Evolutionary conservation across 306 rosid species (phyloP).

Genomic region (Fragaria iinumae): DNA sequence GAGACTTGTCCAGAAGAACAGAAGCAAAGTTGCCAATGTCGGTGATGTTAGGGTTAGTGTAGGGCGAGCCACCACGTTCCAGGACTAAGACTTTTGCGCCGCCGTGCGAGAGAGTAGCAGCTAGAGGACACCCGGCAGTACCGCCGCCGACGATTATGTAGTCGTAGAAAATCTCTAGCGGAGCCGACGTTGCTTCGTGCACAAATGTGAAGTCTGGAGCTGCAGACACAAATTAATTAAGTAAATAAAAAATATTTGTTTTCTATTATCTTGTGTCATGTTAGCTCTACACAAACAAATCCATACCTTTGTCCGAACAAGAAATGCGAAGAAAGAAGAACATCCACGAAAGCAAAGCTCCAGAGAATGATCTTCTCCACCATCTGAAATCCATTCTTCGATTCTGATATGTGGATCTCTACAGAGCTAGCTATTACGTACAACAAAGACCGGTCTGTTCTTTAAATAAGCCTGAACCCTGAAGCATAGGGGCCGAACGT

Average conservation of each 20-base stretch:
- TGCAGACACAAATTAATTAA: conserved; percentile 25
- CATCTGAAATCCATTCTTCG: conserved; percentile 28
- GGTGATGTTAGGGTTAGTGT: conserved; percentile 42
- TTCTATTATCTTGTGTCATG: background rate
- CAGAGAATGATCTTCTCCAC: conserved; percentile 17
- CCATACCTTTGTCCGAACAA: conserved; percentile 27
- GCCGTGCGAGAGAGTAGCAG: conserved; percentile 68
- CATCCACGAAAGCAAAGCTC: conserved; percentile 33
- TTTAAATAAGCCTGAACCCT: conserved; percentile 14
- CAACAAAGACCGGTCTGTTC: background rate
- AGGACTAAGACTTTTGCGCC: conserved; percentile 53
- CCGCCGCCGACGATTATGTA: conserved; percentile 84
- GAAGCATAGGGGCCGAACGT: conserved; percentile 1
- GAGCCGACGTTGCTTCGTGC: conserved; percentile 56
- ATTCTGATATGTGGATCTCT: background rate
- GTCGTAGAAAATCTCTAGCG: conserved; percentile 39
- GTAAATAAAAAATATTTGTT: background rate
- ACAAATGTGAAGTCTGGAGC: conserved; percentile 42
- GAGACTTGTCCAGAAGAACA: conserved; percentile 41
- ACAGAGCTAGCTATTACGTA: background rate
- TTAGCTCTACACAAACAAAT: background rate
- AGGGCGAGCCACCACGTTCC: conserved; percentile 80
- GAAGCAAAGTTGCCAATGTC: conserved; percentile 36
- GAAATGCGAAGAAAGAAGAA: conserved; percentile 35
- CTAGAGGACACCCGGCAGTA: conserved; percentile 79